A percentile compares a stretch with the other conserved stretches of the same genome.
phyloP scores from a whole-genome alignment of 2,329 filamentous ascomycete genomes.

The Colletotrichum tofieldiae region DNA sequence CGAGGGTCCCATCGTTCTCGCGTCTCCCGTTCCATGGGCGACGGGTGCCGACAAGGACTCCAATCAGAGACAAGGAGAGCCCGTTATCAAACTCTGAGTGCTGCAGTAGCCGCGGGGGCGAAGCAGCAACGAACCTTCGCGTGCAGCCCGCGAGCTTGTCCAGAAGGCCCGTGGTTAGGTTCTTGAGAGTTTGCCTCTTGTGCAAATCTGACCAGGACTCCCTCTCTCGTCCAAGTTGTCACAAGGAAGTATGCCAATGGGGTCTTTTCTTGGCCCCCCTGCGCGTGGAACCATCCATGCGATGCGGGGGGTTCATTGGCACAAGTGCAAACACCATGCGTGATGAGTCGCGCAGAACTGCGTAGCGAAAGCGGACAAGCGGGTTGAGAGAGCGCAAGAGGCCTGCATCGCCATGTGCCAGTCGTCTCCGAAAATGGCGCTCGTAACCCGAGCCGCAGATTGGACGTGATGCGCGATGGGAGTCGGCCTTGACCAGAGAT shows the following conservation, averaged over 20 bases:
- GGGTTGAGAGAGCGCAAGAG: background rate
- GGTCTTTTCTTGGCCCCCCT: background rate
- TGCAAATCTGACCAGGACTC: background rate
- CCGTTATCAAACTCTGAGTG: background rate
- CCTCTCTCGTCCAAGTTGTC: background rate
- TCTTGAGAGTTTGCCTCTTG: conserved; percentile 11
- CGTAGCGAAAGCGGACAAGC: background rate
- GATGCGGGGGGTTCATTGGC: background rate
- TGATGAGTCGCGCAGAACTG: background rate
- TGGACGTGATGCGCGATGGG: background rate
- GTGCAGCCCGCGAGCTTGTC: background rate
- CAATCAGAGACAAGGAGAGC: background rate
- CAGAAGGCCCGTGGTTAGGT: background rate
- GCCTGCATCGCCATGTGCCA: background rate
- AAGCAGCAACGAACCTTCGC: background rate
- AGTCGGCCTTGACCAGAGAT: background rate
- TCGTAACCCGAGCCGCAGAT: background rate
- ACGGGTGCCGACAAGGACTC: conserved; percentile 1
- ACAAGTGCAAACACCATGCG: background rate
- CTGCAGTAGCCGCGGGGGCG: background rate
- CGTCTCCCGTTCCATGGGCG: background rate
- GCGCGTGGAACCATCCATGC: background rate
- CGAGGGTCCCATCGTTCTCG: background rate
- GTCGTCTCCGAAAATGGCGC: background rate
- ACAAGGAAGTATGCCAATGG: background rate